These are phyloP conservation scores for Plasmopara halstedii DNA, from an alignment of 352 stramenopile species.

Conservation along the genomic window DNA sequence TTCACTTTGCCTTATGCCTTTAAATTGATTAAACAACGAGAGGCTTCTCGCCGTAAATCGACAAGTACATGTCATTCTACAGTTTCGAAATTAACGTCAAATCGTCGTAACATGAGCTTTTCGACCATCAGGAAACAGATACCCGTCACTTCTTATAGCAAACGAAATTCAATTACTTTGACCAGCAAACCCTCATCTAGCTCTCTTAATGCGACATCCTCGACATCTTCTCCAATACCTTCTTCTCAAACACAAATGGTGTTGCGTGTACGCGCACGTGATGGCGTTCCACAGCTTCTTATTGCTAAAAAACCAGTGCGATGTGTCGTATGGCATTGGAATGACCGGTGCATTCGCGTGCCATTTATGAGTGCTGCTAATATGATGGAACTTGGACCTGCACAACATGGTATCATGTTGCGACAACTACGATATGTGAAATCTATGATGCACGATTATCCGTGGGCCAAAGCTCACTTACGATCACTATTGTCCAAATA, in stretches of 20 bases:
- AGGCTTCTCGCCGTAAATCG: conserved; percentile 42
- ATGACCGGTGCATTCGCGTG: conserved; percentile 44
- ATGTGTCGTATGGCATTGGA: conserved; percentile 55
- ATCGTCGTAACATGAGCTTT: conserved; percentile 15
- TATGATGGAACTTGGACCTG: conserved; percentile 49
- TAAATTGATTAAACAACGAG: conserved; percentile 15
- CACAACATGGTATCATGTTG: conserved; percentile 78
- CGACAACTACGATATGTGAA: conserved; percentile 76
- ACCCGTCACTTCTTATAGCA: conserved; percentile 10
- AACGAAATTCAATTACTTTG: conserved; percentile 7
- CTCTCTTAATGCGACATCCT: conserved; percentile 3
- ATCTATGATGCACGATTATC: conserved; percentile 75
- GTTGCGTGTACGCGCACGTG: conserved; percentile 42
- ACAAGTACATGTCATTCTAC: conserved; percentile 31
- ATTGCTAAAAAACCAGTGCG: conserved; percentile 48
- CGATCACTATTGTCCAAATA: conserved; percentile 57
- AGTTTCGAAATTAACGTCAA: neutral
- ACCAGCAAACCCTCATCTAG: conserved; percentile 3
- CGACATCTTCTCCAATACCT: conserved; percentile 9
- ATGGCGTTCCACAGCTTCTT: conserved; percentile 50
- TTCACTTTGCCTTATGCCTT: conserved; percentile 1
- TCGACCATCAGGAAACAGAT: conserved; percentile 19
- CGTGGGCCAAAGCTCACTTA: conserved; percentile 70
- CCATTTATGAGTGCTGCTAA: conserved; percentile 27
- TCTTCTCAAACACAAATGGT: conserved; percentile 40